Evolutionary conservation across 2,329 filamentous ascomycete genomes (phyloP), one percentile per base, ranked within the genome.

Genomic region (Penicillium italicum): DNA sequence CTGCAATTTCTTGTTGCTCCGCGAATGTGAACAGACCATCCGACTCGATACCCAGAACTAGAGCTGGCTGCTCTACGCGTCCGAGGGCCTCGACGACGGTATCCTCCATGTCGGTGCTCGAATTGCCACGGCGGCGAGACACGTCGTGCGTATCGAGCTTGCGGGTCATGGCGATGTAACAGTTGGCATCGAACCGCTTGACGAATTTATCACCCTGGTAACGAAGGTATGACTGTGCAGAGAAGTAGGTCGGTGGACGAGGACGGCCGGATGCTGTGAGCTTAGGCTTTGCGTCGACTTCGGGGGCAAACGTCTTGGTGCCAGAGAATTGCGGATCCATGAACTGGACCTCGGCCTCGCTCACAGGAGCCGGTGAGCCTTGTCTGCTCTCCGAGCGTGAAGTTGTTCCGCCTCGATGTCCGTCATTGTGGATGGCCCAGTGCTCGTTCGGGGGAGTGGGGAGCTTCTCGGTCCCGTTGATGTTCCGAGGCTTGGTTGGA

Each of bases 141-240:
- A 99, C 85, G 71, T 99, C 94, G 74, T 99, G 94, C 0, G 94
- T 97, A 72, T 99, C 94, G 16, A 99, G 84, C 75, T 99, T 99
- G 67, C 94, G 88, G 5, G 94, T 97, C 74, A 99, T 97, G 63
- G 94, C 92, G 65, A 99, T 97, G 77, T 99, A 99, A 77, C 94
- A 99, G 74, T 99, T 99, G 67, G 91, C 90, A 74, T 99, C 94
- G 73, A 97, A 99, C 10, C 94, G 89, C 73, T 90, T 91, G 66
- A 97, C 94, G 67, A 99, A 99, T 74, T 99, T 99, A 66, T 88
- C 84, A 53, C 91, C 93, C 75, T 99, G 94, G 74, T 99, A 99
- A 20, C 94, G 89, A 41, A 99, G 83, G 74, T 99, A 99, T 0
- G 92, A 97, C 73, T 99, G 94, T 0, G 94, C 94, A 0, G 94